Base-by-base conservation (phyloP, 2,329 filamentous ascomycete species). In the Aspergillus fumigatiaffinis region DNA sequence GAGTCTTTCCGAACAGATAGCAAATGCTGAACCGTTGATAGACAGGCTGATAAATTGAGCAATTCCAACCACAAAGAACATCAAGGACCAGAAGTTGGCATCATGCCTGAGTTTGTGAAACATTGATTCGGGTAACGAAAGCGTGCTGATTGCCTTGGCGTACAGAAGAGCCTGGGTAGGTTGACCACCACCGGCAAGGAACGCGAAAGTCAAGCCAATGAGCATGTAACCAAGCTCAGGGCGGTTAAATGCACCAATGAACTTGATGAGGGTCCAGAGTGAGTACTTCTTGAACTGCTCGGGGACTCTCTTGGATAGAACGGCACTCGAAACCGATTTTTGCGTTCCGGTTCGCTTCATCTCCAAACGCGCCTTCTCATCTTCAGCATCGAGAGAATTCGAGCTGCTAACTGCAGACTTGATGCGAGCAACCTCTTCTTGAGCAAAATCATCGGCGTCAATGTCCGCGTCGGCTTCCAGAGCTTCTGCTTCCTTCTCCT, bases 61-160 rank as follows among this genome's bases (percentile, higher is more conserved):
- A 54, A 91, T 74, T 2, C 86, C 92, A 54, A 97, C 80, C 83
- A 96, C 92, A 62, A 92, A 82, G 73, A 88, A 96, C 91, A 96
- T 96, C 66, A 87, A 77, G 56, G 86, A 87, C 91, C 91, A 97
- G 72, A 96, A 96, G 69, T 91, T 85, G 21, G 89, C 87, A 58
- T 93, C 84, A 20, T 82, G 79, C 63, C 87, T 84, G 53, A 95
- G 80, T 54, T 85, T 74, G 29, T 70, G 74, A 46, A 79, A 84
- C 71, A 80, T 80, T 38, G 64, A 73, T 17, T 76, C 73, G 26
- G 80, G 84, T 21, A 87, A 76, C 7, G 87, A 84, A 12, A 94
- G 80, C 8, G 86, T 84, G 59, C 85, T 84, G 72, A 97, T 92
- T 57, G 91, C 84, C 74, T 97, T 96, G 67, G 92, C 88, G 68